Conservation (phyloP, 495 filamentous ascomycete genomes). For the Lindgomyces ingoldianus region DNA sequence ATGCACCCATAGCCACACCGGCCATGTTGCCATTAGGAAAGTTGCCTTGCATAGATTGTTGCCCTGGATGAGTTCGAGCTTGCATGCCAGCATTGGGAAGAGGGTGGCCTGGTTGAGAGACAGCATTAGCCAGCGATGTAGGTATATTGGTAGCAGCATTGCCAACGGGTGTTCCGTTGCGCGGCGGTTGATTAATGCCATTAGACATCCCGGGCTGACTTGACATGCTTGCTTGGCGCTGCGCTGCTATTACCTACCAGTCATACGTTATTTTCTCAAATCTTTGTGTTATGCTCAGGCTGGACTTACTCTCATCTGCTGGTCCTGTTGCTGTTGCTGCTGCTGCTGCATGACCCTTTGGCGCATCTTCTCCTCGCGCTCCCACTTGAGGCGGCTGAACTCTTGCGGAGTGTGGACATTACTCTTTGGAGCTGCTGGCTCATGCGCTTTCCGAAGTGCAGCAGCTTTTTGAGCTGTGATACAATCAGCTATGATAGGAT, state of each 20-base stretch:
- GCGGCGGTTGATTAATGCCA: constrained; percentile 30
- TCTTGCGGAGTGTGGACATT: constrained; percentile 74
- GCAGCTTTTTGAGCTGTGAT: constrained; percentile 46
- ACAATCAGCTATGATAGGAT: not conserved
- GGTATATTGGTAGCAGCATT: constrained; percentile 20
- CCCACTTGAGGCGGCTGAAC: constrained; percentile 83
- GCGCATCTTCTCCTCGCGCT: constrained; percentile 74
- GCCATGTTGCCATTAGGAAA: constrained; percentile 55
- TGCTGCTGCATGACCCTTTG: no score
- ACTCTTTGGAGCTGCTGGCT: constrained; percentile 38
- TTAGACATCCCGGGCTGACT: constrained; percentile 30
- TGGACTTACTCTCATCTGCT: constrained; percentile 57
- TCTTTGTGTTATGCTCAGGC: not conserved
- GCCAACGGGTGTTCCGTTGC: constrained; percentile 27
- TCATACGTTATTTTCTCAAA: not conserved
- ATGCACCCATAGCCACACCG: constrained; percentile 59
- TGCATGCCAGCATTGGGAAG: constrained; percentile 14
- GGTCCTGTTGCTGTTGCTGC: constrained; percentile 65
- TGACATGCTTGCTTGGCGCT: constrained; percentile 31
- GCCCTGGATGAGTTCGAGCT: constrained; percentile 14
- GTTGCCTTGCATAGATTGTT: constrained; percentile 31
- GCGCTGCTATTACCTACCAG: constrained; percentile 18
- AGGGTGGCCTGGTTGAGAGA: constrained; percentile 23
- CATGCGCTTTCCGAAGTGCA: constrained; percentile 45
- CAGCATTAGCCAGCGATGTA: constrained; percentile 18